phyloP scores from a whole-genome alignment of 2,329 filamentous ascomycete genomes.

The Gnomoniopsis smithogilvyi region DNA sequence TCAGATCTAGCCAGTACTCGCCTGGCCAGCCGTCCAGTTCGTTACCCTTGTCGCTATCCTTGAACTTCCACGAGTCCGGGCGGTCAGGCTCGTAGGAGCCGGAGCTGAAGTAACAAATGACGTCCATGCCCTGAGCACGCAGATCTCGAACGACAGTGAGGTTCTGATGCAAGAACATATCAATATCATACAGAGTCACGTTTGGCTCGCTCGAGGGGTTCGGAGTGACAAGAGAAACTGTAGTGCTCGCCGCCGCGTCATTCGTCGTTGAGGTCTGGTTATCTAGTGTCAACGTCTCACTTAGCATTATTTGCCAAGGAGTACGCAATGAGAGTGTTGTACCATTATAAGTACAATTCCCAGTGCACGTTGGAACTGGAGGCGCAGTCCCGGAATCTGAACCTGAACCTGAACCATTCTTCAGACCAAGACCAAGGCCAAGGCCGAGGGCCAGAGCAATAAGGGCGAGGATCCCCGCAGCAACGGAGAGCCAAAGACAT shows the following conservation, averaged over 20 bases:
- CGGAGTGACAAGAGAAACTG: slow-evolving; percentile 32
- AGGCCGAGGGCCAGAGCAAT: slow-evolving; percentile 52
- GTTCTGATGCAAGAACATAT: slow-evolving; percentile 51
- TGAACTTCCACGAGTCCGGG: slow-evolving; percentile 54
- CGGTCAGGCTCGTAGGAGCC: slow-evolving; percentile 66
- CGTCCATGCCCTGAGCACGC: slow-evolving; percentile 50
- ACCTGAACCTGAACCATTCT: slow-evolving; percentile 20
- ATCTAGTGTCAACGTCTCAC: slow-evolving; percentile 35
- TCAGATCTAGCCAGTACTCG: slow-evolving; percentile 65
- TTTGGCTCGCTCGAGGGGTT: slow-evolving; percentile 37
- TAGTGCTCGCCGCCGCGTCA: slow-evolving; percentile 28
- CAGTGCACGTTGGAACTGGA: slow-evolving; percentile 24
- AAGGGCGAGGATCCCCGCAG: slow-evolving; percentile 22
- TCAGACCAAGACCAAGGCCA: slow-evolving; percentile 49
- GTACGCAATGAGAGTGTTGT: slow-evolving; percentile 33
- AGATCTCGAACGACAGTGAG: slow-evolving; percentile 41
- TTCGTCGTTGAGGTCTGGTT: slow-evolving; percentile 35
- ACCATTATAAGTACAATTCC: not conserved
- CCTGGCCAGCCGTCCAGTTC: slow-evolving; percentile 61
- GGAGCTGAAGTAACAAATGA: slow-evolving; percentile 75
- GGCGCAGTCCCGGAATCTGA: slow-evolving; percentile 20
- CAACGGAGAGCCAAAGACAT: not conserved
- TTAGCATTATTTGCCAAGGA: slow-evolving; percentile 62
- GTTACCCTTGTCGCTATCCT: slow-evolving; percentile 52
- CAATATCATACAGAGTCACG: slow-evolving; percentile 59